Evolutionary conservation across 352 stramenopile species (phyloP).

Genomic region (Pilasporangium apinafurcum): DNA sequence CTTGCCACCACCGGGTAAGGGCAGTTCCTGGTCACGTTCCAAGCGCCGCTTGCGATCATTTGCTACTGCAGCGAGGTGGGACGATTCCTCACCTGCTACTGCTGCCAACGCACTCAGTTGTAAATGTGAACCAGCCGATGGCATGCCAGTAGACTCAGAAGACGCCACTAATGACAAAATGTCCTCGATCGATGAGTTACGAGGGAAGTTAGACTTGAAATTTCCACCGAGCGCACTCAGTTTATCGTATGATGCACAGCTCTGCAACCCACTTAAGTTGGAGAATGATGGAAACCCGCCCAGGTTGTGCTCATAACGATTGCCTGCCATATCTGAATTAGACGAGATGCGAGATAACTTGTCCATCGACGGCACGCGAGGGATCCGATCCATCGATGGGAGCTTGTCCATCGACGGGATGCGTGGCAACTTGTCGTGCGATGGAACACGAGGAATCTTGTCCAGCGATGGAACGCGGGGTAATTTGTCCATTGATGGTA

Average conservation of each 20-base stretch:
- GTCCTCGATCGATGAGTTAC: slow-evolving; percentile 85
- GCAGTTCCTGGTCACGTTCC: slow-evolving; percentile 18
- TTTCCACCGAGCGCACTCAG: slow-evolving; percentile 38
- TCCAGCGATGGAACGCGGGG: slow-evolving; percentile 53
- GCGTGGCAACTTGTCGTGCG: slow-evolving; percentile 61
- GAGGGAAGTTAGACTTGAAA: slow-evolving; percentile 53
- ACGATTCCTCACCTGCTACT: slow-evolving; percentile 60
- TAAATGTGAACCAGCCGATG: slow-evolving; percentile 47
- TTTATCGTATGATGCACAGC: slow-evolving; percentile 74
- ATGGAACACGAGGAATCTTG: slow-evolving; percentile 62
- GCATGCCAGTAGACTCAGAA: slow-evolving; percentile 50
- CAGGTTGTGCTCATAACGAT: no score
- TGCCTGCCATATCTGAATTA: no score
- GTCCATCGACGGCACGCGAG: slow-evolving; percentile 65
- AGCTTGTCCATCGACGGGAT: slow-evolving; percentile 32
- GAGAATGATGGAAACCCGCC: slow-evolving; percentile 77
- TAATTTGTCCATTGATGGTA: slow-evolving; percentile 61
- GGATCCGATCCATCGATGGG: slow-evolving; percentile 25
- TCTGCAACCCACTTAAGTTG: slow-evolving; percentile 55
- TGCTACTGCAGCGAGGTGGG: slow-evolving; percentile 24
- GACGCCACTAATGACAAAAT: slow-evolving; percentile 81
- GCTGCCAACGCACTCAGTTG: slow-evolving; percentile 61
- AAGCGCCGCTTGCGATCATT: slow-evolving; percentile 61
- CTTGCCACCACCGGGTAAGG: no score
- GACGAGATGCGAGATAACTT: slow-evolving; percentile 63